These are phyloP conservation scores for Globisporangium apiculatum DNA, from an alignment of 352 stramenopile species.

Conservation along the genomic window DNA sequence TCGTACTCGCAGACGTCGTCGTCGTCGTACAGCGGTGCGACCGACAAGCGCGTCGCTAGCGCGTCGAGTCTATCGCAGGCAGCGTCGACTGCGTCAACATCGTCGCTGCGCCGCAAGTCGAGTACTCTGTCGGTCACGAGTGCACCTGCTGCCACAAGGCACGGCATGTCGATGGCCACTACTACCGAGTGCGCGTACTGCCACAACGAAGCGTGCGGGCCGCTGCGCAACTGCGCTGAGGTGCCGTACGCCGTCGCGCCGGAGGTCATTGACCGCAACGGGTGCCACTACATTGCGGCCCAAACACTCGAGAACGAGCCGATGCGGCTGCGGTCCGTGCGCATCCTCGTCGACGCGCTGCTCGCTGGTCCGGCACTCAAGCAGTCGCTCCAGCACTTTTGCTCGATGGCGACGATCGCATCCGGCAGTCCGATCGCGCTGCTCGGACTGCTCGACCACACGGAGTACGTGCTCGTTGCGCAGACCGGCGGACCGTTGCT, in stretches of 20 bases:
- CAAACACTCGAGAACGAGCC: slow-evolving; percentile 66
- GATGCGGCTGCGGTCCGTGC: slow-evolving; percentile 56
- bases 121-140: slow-evolving; percentile 33
- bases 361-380: slow-evolving; percentile 31
- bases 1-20: slow-evolving; percentile 37
- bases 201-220: slow-evolving; percentile 61
- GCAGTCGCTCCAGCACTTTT: slow-evolving; percentile 56
- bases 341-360: slow-evolving; percentile 35
- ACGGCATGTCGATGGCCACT: slow-evolving; percentile 7
- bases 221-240: slow-evolving; percentile 57
- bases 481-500: slow-evolving; percentile 26
- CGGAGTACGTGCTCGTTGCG: slow-evolving; percentile 59
- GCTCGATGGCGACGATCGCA: slow-evolving; percentile 79
- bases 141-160: not conserved
- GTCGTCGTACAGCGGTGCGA: slow-evolving; percentile 10
- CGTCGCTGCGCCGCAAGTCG: slow-evolving; percentile 43
- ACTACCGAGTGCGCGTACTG: slow-evolving; percentile 44
- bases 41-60: slow-evolving; percentile 30
- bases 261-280: slow-evolving; percentile 30
- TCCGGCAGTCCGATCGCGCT: slow-evolving; percentile 57
- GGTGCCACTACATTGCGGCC: slow-evolving; percentile 49
- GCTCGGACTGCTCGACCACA: slow-evolving; percentile 59
- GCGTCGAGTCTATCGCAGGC: slow-evolving; percentile 20
- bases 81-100: not conserved
- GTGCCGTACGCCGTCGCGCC: slow-evolving; percentile 67